These are phyloP conservation scores for Aspergillus jensenii DNA, from an alignment of 2,329 filamentous ascomycete species.

Conservation along the genomic window DNA sequence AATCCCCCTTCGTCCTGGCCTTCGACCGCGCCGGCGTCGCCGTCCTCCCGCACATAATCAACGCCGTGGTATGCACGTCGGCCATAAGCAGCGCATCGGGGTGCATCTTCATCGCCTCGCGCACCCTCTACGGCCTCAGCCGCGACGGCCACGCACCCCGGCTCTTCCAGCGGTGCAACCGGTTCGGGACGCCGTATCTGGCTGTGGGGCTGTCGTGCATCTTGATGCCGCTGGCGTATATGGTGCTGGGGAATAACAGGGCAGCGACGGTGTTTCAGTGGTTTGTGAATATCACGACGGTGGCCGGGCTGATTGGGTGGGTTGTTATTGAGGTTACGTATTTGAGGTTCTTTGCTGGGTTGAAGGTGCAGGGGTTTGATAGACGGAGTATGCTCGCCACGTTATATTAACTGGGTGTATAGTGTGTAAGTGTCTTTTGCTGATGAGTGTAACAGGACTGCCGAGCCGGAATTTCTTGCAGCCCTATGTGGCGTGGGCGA, in stretches of 20 bases:
- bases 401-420: no score
- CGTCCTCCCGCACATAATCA: constrained; percentile 4
- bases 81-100: background rate
- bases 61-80: background rate
- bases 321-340: background rate
- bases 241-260: background rate
- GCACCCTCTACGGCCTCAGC: constrained; percentile 3
- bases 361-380: background rate
- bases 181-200: background rate
- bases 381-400: background rate
- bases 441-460: background rate
- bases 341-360: background rate
- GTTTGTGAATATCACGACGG: background rate
- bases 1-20: background rate
- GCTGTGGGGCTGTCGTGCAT: background rate
- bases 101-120: constrained; percentile 1
- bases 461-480: background rate
- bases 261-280: background rate
- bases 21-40: background rate
- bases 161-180: constrained; percentile 1
- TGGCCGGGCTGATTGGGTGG: background rate
- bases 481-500: background rate
- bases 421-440: no score
- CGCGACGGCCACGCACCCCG: background rate
- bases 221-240: background rate